Conservation (phyloP, 768 basidiomycete species). For the Phylloporus sp. region DNA sequence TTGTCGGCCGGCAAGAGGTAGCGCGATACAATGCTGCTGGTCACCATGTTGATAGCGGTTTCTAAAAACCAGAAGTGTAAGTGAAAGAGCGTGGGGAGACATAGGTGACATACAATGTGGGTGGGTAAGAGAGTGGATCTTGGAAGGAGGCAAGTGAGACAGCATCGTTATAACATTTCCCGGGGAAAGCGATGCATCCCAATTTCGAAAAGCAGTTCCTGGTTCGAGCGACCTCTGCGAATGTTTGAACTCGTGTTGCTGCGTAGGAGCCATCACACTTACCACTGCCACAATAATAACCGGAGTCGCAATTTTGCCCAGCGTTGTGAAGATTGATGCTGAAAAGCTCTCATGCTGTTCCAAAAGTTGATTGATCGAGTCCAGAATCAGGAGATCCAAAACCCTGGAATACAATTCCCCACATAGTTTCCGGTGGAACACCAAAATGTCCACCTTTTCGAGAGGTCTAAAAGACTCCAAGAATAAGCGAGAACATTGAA, state of each 20-base stretch:
- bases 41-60: neutral
- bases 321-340: neutral
- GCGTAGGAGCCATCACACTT: neutral
- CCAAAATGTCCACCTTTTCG: neutral
- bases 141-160: too few species aligned
- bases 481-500: too few species aligned
- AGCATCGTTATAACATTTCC: neutral
- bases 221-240: neutral
- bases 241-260: neutral
- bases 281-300: neutral
- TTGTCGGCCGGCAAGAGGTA: conserved; percentile 1
- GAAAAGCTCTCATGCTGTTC: neutral
- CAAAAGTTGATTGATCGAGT: neutral
- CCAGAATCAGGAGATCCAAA: neutral
- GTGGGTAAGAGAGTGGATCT: neutral
- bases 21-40: neutral
- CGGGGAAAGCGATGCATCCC: neutral
- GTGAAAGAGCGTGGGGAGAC: neutral
- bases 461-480: too few species aligned
- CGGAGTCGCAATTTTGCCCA: neutral
- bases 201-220: neutral
- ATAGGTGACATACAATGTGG: neutral
- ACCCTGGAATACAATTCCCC: neutral
- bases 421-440: neutral
- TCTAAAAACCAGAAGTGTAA: neutral